Base-by-base conservation (phyloP, 352 stramenopile genomes). In the Stramenopiles sp. region DNA sequence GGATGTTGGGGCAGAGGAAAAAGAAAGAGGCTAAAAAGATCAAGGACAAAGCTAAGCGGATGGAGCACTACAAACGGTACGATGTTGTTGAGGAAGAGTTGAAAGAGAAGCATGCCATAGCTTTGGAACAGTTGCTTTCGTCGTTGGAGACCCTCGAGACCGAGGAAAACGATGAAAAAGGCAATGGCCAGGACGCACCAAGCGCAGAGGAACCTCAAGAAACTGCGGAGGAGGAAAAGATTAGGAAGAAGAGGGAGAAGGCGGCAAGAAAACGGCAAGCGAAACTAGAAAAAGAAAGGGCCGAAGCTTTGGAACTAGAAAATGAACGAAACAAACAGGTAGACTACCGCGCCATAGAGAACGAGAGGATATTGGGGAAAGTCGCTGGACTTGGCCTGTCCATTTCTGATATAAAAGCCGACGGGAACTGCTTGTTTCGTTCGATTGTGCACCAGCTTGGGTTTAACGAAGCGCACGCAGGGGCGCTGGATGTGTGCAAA, bases 371-470 rank as follows among this genome's bases (percentile, higher is more conserved):
- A n/a, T 63, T 18, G 18, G 18, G 18, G 18, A 63, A 18, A n/a
- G 43, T 63, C 18, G n/a, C 43, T 63, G 18, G 43, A 63, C 43
- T 63, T n/a, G 18, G 18, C n/a, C 43, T 63, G 18, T n/a, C 43
- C 18, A n/a, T 63, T n/a, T 63, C 43, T 63, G 43, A 76, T n/a
- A 94, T 98, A 18, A 84, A 87, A 37, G 93, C 92, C 0, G 94
- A 98, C 80, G 94, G 94, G 1, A 86, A 98, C 84, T 98, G 94
- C 82, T 89, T 98, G 81, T 98, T 98, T 83, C 89, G 96, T 75
- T 90, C 92, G 0, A 86, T 98, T 18, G 92, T 84, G 0, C 85
- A 94, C 75, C 92, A 97, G 79, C 82, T 96, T n/a, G n/a, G n/a
- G n/a, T n/a, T n/a, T n/a, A n/a, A n/a, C n/a, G n/a, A n/a, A n/a